A percentile compares a stretch with the other conserved stretches of the same genome.
These are phyloP conservation scores for Yarrowia bubula DNA, from an alignment of 805 yeast species.

Conservation along the genomic window DNA sequence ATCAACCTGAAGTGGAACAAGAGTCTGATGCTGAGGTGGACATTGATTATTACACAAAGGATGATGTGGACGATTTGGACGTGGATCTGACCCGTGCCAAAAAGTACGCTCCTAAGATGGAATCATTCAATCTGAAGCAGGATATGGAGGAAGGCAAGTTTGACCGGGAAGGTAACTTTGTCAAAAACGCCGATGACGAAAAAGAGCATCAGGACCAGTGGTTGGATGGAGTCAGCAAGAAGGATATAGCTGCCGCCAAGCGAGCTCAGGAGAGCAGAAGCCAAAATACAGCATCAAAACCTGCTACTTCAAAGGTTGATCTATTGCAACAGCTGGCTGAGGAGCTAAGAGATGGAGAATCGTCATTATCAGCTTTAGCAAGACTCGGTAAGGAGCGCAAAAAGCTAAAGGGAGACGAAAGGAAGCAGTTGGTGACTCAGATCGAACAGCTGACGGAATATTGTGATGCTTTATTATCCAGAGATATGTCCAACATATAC, in stretches of 20 bases:
- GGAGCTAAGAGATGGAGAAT: slow-evolving; percentile 53
- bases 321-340: slow-evolving; percentile 35
- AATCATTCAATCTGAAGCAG: slow-evolving; percentile 58
- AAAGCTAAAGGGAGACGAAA: slow-evolving; percentile 22
- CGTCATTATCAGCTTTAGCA: slow-evolving; percentile 55
- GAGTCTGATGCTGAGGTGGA: slow-evolving; percentile 36
- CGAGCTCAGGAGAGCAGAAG: slow-evolving; percentile 39
- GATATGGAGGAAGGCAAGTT: slow-evolving; percentile 61
- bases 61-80: slow-evolving; percentile 31
- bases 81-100: slow-evolving; percentile 29
- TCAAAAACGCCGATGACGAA: slow-evolving; percentile 44
- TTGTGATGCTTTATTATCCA: slow-evolving; percentile 47
- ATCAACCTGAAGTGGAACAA: slow-evolving; percentile 28
- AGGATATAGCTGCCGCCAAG: slow-evolving; percentile 43
- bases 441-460: slow-evolving; percentile 47
- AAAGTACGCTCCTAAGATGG: slow-evolving; percentile 46
- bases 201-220: slow-evolving; percentile 44
- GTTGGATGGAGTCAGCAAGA: slow-evolving; percentile 41
- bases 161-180: slow-evolving; percentile 60
- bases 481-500: slow-evolving; percentile 48
- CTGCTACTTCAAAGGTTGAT: slow-evolving; percentile 28
- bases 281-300: slow-evolving; percentile 15
- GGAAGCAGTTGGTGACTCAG: neutral
- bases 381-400: slow-evolving; percentile 36
- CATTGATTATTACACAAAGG: slow-evolving; percentile 34